Evolutionary conservation across 257 asterid genomes (phyloP), one percentile per base, ranked within the genome.

Genomic region (Solanum commersonii): DNA sequence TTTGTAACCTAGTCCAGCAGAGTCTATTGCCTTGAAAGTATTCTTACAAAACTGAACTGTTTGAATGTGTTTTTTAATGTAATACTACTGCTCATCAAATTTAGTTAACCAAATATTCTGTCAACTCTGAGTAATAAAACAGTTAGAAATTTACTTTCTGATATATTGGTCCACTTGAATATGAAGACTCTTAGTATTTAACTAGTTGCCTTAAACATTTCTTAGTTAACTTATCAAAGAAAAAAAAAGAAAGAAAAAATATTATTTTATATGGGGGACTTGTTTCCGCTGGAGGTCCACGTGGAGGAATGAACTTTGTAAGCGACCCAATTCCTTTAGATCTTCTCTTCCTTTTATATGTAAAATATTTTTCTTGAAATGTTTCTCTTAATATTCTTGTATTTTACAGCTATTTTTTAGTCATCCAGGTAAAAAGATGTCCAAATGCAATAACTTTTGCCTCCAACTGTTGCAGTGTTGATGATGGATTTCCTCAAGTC

Each of bases 401-500:
- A 81, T 10, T 79, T 79, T 44, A 46, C 85, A 44, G n/a, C 84
- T 44, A 25, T 79, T 79, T 35, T 44, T 49, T 49, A 82, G 85
- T 82, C 16, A n/a, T 82, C 70, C 70, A 29, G 68, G 85, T 82
- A 18, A 49, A 79, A 46, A 46, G 29, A 82, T 82, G 70, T 49
- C 70, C 85, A 10, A 49, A 82, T 82, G 85, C 70, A 82, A 49
- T 82, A 82, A 82, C 70, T 82, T 49, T 29, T 82, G 85, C 70
- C 70, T 82, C 70, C 67, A 49, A 82, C 85, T 49, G 33, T 85
- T 92, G 96, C 97, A 97, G 99, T 90, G 96, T 97, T 84, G 98
- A 97, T 91, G 99, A 94, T 88, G 99, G 94, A 83, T 97, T 97
- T 87, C 99, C 99, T 11, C 88, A 90, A 18, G 98, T 97, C 90